These are phyloP conservation scores for Talaromyces atroroseus DNA, from an alignment of 2,329 filamentous ascomycete genomes.

Conservation along the genomic window DNA sequence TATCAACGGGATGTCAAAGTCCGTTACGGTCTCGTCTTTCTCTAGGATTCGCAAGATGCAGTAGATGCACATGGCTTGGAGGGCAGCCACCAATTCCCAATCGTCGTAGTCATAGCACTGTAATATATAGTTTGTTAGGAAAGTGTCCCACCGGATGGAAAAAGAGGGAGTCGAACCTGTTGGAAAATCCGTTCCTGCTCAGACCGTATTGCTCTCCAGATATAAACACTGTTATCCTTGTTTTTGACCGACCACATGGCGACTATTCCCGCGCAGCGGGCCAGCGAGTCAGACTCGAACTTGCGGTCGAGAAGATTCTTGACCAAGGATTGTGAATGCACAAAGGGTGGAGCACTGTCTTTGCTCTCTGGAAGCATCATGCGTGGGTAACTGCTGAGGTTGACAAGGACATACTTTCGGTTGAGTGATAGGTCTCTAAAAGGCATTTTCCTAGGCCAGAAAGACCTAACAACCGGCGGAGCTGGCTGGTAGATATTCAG, in stretches of 20 bases:
- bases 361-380: slow-evolving; percentile 1
- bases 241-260: slow-evolving; percentile 7
- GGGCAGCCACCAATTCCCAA: background rate
- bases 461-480: background rate
- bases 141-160: background rate
- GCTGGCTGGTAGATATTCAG: slow-evolving; percentile 3
- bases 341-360: background rate
- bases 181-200: slow-evolving; percentile 6
- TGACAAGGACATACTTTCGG: slow-evolving; percentile 2
- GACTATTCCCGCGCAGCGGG: slow-evolving; percentile 1
- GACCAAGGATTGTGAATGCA: background rate
- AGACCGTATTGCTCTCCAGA: slow-evolving; percentile 6
- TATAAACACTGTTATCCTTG: slow-evolving; percentile 2
- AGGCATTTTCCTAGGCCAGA: background rate
- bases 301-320: background rate
- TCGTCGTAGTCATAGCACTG: slow-evolving; percentile 1
- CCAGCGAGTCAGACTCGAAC: background rate
- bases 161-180: background rate
- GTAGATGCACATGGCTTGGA: slow-evolving; percentile 2
- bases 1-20: slow-evolving; percentile 6
- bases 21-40: background rate
- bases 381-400: background rate
- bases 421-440: background rate
- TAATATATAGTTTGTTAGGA: background rate
- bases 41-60: background rate